Base-by-base conservation (phyloP, 768 basidiomycete genomes). In the Agaricus sinodeliciosus region DNA sequence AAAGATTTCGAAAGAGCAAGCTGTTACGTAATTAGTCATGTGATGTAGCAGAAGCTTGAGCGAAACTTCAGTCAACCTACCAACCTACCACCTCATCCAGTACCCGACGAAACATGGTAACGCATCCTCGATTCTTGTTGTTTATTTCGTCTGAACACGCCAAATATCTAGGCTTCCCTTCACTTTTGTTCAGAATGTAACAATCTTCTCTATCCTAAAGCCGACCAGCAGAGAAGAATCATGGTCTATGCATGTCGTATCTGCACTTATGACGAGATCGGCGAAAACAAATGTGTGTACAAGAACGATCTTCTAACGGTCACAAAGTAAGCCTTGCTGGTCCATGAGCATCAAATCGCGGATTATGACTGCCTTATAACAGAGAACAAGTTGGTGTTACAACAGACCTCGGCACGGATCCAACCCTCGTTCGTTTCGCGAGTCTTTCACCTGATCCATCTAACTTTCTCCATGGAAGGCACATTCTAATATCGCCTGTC, bases 381-480 rank as follows among this genome's bases (percentile, higher is more conserved):
- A 97, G 94, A 69, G 94, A 98, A 68, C 90, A 95, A 69, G 81
- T 90, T 13, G 95, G 95, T 37, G 86, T 95, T 28, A 95, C 90
- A 2, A 82, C 81, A 15, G 93, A 94, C 68, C 69, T 98, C 11
- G 89, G 87, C 28, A 73, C 84, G 36, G 95, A 98, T 64, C 87
- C 94, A 16, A 97, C 95, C 4, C 71, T 98, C 66, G 91, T 88
- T 57, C 46, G 77, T 65, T 31, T 22, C 13, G 11, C 16, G 53
- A 34, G 15, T 28, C 40, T 9, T 25, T 13, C 36, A 16, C 22
- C 9, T 16, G 36, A 6, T 28, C 9, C 43, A 56, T 45, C 43
- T 18, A 3, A 26, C 27, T 9, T 43, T n/a, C 18, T 37, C 35
- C 9, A 58, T 35, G 16, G 25, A 5, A 93, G 86, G 90, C 90